Evolutionary conservation across 805 yeast species (phyloP).

Genomic region (Komagataella phaffii): DNA sequence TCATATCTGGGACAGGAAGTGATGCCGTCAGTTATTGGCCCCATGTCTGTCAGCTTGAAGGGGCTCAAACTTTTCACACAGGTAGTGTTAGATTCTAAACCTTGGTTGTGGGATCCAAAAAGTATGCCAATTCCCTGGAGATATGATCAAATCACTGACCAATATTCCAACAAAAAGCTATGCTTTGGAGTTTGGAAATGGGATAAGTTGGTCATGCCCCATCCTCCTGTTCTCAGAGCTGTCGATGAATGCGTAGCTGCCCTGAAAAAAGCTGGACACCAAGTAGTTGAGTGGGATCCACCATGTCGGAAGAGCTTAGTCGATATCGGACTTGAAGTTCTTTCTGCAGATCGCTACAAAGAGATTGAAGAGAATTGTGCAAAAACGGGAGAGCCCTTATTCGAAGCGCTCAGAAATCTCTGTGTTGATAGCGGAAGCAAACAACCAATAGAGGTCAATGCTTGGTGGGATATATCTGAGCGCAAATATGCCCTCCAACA

Average conservation of each 20-base stretch:
- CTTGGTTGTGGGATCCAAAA: conserved; percentile 38
- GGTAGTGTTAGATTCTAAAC: conserved; percentile 15
- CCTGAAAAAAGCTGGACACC: conserved; percentile 31
- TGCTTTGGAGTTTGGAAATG: conserved; percentile 25
- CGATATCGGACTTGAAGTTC: conserved; percentile 18
- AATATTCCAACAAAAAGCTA: conserved; percentile 6
- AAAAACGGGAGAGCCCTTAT: conserved; percentile 17
- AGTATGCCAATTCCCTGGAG: conserved; percentile 32
- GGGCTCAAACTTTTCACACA: conserved; percentile 38
- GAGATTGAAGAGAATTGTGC: conserved; percentile 12
- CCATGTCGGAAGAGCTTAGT: conserved; percentile 15
- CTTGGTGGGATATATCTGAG: conserved; percentile 27
- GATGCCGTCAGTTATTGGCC: conserved; percentile 45
- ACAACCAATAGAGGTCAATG: conserved; percentile 8
- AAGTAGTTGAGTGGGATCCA: conserved; percentile 35
- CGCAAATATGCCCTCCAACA: conserved; percentile 21
- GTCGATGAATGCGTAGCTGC: conserved; percentile 18
- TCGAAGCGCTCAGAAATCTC: conserved; percentile 8
- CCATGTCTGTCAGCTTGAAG: conserved; percentile 33
- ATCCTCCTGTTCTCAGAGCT: conserved; percentile 36
- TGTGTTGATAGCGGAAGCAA: conserved; percentile 3
- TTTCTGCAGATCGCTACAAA: conserved; percentile 29
- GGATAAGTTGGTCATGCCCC: conserved; percentile 32
- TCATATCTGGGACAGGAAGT: conserved; percentile 36
- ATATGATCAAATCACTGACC: conserved; percentile 3